phyloP scores from a whole-genome alignment of 441 rosid species.

The Pelargonium australe region DNA sequence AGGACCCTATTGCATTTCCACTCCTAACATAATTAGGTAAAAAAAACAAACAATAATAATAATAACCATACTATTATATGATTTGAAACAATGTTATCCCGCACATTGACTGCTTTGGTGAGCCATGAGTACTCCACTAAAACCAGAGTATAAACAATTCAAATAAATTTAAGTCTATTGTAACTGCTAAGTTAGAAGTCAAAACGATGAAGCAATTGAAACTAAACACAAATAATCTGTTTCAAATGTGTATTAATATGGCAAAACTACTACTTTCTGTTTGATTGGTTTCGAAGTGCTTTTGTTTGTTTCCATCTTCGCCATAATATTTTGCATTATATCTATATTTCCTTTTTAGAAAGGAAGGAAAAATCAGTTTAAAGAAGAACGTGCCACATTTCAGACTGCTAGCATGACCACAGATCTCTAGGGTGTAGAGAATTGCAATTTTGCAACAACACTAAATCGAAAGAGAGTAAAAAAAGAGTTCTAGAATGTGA shows the following conservation, averaged over 20 bases:
- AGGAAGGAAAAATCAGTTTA: background rate
- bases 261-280: background rate
- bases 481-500: constrained; percentile 7
- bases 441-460: background rate
- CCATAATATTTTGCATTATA: background rate
- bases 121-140: no score
- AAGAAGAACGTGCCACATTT: background rate
- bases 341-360: background rate
- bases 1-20: no score
- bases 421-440: constrained; percentile 1
- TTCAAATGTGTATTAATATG: background rate
- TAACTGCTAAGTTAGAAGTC: no score
- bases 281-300: background rate
- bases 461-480: background rate
- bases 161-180: no score
- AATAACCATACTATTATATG: no score
- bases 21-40: no score
- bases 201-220: no score
- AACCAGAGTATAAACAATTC: no score
- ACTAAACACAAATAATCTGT: background rate
- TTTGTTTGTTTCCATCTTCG: background rate
- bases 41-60: no score
- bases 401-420: background rate
- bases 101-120: no score
- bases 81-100: no score